Percentiles rank a stretch among this genome's conserved stretches.
Conservation (phyloP, 2,329 filamentous ascomycete genomes). For the Dothideomycetes sp. region DNA sequence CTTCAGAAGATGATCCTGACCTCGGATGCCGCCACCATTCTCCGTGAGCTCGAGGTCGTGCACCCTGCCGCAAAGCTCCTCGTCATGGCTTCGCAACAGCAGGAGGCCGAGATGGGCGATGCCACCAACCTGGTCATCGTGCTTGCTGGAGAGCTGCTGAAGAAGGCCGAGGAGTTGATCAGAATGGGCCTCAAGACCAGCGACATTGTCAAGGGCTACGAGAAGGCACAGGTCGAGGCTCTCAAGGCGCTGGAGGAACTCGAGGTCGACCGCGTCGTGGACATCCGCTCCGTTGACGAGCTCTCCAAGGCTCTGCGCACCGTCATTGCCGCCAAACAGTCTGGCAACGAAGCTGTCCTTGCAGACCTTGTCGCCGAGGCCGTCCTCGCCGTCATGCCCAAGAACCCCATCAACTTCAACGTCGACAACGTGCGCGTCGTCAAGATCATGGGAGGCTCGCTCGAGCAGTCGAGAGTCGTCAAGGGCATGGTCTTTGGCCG, state of each 20-base stretch:
- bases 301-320: slow-evolving; percentile 92
- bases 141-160: slow-evolving; percentile 84
- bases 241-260: slow-evolving; percentile 79
- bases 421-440: slow-evolving; percentile 98
- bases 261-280: slow-evolving; percentile 78
- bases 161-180: slow-evolving; percentile 93
- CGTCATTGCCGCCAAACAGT: slow-evolving; percentile 94
- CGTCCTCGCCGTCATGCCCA: slow-evolving; percentile 78
- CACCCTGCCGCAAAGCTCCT: slow-evolving; percentile 95
- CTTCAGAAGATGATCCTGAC: slow-evolving; percentile 99
- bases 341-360: slow-evolving; percentile 80
- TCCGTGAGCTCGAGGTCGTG: slow-evolving; percentile 94
- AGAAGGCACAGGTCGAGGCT: slow-evolving; percentile 84
- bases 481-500: slow-evolving; percentile 98
- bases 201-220: slow-evolving; percentile 91
- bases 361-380: slow-evolving; percentile 78
- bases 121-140: slow-evolving; percentile 96
- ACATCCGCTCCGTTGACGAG: slow-evolving; percentile 69
- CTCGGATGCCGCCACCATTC: slow-evolving; percentile 92
- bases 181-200: slow-evolving; percentile 97
- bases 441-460: slow-evolving; percentile 96
- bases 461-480: slow-evolving; percentile 88
- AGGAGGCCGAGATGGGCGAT: slow-evolving; percentile 98
- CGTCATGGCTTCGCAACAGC: slow-evolving; percentile 98
- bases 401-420: slow-evolving; percentile 94